Conservation (phyloP, 169 alveolate species). For the Ichthyophthirius multifiliis region DNA sequence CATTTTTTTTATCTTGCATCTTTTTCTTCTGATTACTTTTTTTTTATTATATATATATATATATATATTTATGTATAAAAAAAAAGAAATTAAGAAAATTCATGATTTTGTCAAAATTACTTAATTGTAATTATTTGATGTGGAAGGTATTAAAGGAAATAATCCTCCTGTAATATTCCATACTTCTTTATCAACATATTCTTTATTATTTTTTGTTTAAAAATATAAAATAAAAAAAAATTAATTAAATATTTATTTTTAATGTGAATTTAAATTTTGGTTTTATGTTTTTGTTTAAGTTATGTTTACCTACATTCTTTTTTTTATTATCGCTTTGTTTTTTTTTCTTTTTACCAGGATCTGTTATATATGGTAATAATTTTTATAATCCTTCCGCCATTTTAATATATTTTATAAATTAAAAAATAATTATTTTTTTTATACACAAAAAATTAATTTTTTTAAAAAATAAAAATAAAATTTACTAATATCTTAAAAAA, state of each 20-base stretch:
- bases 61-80: no score
- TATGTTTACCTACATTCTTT: neutral
- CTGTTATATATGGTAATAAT: neutral
- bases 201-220: neutral
- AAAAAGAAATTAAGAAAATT: no score
- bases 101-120: no score
- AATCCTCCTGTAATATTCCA: conserved; percentile 21
- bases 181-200: conserved; percentile 16
- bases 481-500: no score
- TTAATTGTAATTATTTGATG: no score
- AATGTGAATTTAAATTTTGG: neutral
- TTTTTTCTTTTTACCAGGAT: neutral
- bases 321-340: neutral
- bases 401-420: neutral
- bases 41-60: no score
- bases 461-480: no score
- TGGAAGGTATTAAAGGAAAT: conserved; percentile 10
- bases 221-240: neutral
- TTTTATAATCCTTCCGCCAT: neutral
- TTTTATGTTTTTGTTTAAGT: neutral
- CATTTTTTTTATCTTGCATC: neutral
- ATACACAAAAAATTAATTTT: no score
- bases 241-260: neutral
- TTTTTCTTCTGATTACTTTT: neutral
- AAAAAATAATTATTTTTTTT: no score